Evolutionary conservation across 352 stramenopile species (phyloP).

Genomic region (Phytophthora capsici): DNA sequence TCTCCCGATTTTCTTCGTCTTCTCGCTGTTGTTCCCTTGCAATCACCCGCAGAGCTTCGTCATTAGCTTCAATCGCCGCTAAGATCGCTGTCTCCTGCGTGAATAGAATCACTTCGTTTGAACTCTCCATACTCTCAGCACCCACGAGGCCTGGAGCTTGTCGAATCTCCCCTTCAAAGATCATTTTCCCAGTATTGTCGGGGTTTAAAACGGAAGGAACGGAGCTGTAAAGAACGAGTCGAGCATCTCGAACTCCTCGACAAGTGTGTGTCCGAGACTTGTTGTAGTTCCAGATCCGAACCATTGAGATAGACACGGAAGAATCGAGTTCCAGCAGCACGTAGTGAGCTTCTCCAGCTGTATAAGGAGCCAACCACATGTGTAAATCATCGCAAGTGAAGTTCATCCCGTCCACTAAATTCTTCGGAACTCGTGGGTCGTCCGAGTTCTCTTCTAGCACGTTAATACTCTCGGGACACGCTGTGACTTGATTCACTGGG

Average conservation of each 20-base stretch:
- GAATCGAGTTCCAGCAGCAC: slow-evolving; percentile 62
- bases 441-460: slow-evolving; percentile 88
- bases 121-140: slow-evolving; percentile 53
- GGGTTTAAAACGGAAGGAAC: slow-evolving; percentile 13
- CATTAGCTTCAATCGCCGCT: slow-evolving; percentile 73
- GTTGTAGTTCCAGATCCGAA: slow-evolving; percentile 95
- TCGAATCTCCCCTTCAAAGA: slow-evolving; percentile 90
- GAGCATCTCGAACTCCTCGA: slow-evolving; percentile 66
- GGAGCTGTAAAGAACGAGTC: slow-evolving; percentile 54
- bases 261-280: slow-evolving; percentile 87
- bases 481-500: slow-evolving; percentile 57
- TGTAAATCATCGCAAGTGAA: slow-evolving; percentile 92
- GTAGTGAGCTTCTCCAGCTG: slow-evolving; percentile 52
- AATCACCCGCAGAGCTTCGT: slow-evolving; percentile 38
- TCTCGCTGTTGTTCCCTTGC: slow-evolving; percentile 48
- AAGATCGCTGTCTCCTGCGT: slow-evolving; percentile 72
- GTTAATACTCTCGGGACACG: slow-evolving; percentile 86
- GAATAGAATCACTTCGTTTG: slow-evolving; percentile 90
- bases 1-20: slow-evolving; percentile 49
- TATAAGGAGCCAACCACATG: slow-evolving; percentile 91
- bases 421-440: slow-evolving; percentile 73
- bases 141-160: slow-evolving; percentile 73
- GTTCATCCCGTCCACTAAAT: slow-evolving; percentile 88
- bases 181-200: slow-evolving; percentile 20
- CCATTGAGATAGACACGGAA: slow-evolving; percentile 66